Evolutionary conservation across 2,329 filamentous ascomycete species (phyloP).

Genomic region (Amphichorda felina): DNA sequence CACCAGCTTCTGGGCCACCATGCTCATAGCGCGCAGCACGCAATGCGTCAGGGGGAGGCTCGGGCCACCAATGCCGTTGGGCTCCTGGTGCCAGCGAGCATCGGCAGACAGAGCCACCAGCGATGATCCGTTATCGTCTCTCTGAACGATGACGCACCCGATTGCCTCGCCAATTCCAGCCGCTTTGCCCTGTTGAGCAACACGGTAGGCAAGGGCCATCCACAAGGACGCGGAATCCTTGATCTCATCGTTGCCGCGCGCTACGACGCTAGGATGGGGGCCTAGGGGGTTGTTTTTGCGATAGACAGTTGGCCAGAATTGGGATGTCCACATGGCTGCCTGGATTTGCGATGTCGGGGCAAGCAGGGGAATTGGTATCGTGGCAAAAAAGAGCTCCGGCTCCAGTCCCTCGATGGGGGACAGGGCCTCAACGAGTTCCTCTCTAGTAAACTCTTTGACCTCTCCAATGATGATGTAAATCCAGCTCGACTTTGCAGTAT

Average conservation of each 20-base stretch:
- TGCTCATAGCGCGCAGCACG: slow-evolving; percentile 67
- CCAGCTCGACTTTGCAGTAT: slow-evolving; percentile 48
- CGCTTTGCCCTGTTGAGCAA: slow-evolving; percentile 46
- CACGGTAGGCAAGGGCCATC: slow-evolving; percentile 55
- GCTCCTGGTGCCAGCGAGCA: slow-evolving; percentile 54
- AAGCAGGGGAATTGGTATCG: slow-evolving; percentile 58
- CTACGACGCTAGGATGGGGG: slow-evolving; percentile 65
- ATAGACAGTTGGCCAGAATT: slow-evolving; percentile 79
- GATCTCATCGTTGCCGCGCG: slow-evolving; percentile 58
- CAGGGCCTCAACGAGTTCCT: slow-evolving; percentile 37
- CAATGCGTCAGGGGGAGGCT: slow-evolving; percentile 72
- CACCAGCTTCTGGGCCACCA: slow-evolving; percentile 61
- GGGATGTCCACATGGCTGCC: slow-evolving; percentile 59
- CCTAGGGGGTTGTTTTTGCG: slow-evolving; percentile 81
- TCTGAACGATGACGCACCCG: slow-evolving; percentile 66
- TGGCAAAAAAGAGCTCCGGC: slow-evolving; percentile 43
- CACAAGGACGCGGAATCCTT: slow-evolving; percentile 49
- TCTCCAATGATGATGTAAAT: slow-evolving; percentile 46
- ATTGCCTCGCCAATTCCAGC: slow-evolving; percentile 54
- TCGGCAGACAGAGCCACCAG: slow-evolving; percentile 67
- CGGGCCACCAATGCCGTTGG: slow-evolving; percentile 24
- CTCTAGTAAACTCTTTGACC: slow-evolving; percentile 36
- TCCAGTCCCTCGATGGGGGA: slow-evolving; percentile 37
- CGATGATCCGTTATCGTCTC: slow-evolving; percentile 35
- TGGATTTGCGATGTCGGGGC: slow-evolving; percentile 67